Conservation (phyloP, 768 basidiomycete species). For the Boletus vermiculosoides region DNA sequence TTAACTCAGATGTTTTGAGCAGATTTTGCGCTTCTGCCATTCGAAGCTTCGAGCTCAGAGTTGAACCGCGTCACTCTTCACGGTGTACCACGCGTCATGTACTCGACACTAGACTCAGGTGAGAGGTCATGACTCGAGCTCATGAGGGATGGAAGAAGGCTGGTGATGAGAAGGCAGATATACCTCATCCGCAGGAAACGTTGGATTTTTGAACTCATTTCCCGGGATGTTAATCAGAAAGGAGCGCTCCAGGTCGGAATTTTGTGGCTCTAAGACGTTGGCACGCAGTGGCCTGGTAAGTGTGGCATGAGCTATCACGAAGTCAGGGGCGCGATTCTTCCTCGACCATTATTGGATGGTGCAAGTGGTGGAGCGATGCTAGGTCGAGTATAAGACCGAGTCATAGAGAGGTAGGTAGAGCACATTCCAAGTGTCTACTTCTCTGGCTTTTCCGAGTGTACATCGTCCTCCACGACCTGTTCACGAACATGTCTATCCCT, state of each 20-base stretch:
- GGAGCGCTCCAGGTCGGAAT: not conserved
- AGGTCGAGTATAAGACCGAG: constrained; percentile 22
- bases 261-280: not conserved
- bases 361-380: not conserved
- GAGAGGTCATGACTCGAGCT: not conserved
- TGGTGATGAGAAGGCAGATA: constrained; percentile 14
- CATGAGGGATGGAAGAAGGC: constrained; percentile 1
- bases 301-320: not conserved
- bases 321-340: not conserved
- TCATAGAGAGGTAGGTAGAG: constrained; percentile 2
- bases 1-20: constrained; percentile 21
- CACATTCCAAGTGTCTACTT: not conserved
- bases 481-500: constrained; percentile 13
- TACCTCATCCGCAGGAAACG: constrained; percentile 13
- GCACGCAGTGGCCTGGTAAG: constrained; percentile 2
- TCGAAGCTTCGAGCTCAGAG: constrained; percentile 5
- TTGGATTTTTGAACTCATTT: constrained; percentile 7
- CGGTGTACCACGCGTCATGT: not conserved
- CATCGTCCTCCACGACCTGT: constrained; percentile 2
- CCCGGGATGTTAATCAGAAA: constrained; percentile 1
- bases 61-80: not conserved
- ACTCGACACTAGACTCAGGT: constrained; percentile 6
- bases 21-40: constrained; percentile 22
- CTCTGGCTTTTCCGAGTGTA: constrained; percentile 4
- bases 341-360: not conserved